These are phyloP conservation scores for Eucalyptus leucophloia DNA, from an alignment of 345 rosid species.

Conservation along the genomic window DNA sequence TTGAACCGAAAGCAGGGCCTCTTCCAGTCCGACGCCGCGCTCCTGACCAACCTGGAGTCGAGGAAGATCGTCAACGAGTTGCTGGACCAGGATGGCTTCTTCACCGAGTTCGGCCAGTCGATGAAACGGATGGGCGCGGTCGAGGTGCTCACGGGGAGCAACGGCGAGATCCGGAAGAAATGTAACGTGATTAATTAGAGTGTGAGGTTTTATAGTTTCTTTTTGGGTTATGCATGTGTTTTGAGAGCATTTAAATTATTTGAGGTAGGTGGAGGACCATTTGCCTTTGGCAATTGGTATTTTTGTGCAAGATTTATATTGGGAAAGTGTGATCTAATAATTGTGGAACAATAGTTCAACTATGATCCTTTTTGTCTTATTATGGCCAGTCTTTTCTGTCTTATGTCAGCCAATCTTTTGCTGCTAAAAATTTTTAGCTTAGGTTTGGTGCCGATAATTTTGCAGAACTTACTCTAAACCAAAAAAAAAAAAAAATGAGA, in stretches of 20 bases:
- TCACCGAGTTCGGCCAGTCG: slow-evolving; percentile 14
- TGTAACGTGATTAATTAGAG: slow-evolving; percentile 5
- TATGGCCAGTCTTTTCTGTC: background rate
- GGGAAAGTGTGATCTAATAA: background rate
- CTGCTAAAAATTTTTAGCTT: background rate
- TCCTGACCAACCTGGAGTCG: background rate
- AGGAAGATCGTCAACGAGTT: background rate
- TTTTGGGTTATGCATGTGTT: background rate
- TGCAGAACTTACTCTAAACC: background rate
- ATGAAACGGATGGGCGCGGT: slow-evolving; percentile 23
- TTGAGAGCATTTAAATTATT: background rate
- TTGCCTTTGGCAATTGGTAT: background rate
- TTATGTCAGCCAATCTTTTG: background rate
- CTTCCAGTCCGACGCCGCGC: slow-evolving; percentile 18
- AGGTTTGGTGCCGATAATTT: background rate
- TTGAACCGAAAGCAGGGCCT: slow-evolving; percentile 8
- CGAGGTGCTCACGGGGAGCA: slow-evolving; percentile 9
- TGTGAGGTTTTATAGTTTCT: background rate
- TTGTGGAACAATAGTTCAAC: background rate
- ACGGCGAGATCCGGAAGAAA: slow-evolving; percentile 24
- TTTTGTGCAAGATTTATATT: background rate
- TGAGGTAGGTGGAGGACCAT: background rate
- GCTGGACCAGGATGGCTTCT: background rate
- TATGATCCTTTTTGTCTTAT: background rate
- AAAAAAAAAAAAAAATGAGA: background rate